Percentiles rank a stretch among this genome's conserved stretches.
Conservation (phyloP, 73 alveolate genomes). For the Urostyla sp. region DNA sequence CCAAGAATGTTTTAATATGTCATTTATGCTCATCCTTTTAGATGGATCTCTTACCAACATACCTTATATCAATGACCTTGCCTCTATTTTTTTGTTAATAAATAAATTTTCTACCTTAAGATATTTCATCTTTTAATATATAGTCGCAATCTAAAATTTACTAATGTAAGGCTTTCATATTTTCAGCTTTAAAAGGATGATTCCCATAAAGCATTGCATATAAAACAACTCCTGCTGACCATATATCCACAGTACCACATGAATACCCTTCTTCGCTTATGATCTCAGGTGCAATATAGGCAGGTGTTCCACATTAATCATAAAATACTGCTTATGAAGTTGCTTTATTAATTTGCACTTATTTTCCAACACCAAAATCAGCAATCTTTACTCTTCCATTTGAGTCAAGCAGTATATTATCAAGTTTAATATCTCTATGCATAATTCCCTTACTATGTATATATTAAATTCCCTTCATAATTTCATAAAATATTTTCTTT, state of each 20-base stretch:
- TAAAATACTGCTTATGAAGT: constrained; percentile 31
- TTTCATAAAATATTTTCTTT: constrained; percentile 69
- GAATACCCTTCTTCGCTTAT: constrained; percentile 49
- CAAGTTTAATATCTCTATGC: constrained; percentile 98
- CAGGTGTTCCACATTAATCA: constrained; percentile 63
- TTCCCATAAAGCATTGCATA: constrained; percentile 59
- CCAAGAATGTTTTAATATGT: constrained; percentile 47
- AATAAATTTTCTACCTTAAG: constrained; percentile 17
- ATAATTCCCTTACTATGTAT: constrained; percentile 84
- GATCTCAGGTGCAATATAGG: constrained; percentile 61
- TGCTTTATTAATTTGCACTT: too few relatives aligned
- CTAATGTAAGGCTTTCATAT: constrained; percentile 52
- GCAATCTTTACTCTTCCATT: constrained; percentile 52
- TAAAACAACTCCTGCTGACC: constrained; percentile 59
- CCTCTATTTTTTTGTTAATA: constrained; percentile 14
- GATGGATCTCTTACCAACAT: constrained; percentile 18
- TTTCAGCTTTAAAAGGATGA: constrained; percentile 50
- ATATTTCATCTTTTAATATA: constrained; percentile 48
- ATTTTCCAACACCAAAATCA: constrained; percentile 60
- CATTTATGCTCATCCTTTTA: constrained; percentile 6
- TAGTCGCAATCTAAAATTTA: constrained; percentile 34
- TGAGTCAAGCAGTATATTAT: constrained; percentile 84
- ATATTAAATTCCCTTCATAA: constrained; percentile 81
- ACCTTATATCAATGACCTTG: constrained; percentile 42
- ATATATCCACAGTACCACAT: constrained; percentile 46